Conservation (phyloP, 768 basidiomycete genomes). For the Rhizopogon vesiculosus region DNA sequence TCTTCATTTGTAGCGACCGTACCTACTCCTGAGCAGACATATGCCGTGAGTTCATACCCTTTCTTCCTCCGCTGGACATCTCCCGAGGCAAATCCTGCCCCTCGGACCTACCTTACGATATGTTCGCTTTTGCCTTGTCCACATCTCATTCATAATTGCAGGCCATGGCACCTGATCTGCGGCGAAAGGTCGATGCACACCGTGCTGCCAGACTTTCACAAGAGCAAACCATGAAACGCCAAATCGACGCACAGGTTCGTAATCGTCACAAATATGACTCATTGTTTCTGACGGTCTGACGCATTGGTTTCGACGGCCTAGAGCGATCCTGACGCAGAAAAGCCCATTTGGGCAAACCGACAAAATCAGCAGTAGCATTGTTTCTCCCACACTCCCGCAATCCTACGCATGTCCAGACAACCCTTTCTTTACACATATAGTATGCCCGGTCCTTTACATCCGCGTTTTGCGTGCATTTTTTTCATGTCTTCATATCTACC, state of each 20-base stretch:
- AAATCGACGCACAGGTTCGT: constrained; percentile 50
- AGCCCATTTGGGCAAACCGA: constrained; percentile 30
- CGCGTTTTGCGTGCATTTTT: background rate
- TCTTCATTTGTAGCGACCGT: constrained; percentile 23
- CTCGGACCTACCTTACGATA: background rate
- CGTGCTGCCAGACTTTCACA: constrained; percentile 47
- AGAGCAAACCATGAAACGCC: constrained; percentile 51
- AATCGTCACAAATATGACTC: background rate
- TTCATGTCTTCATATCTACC: background rate
- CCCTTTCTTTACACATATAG: background rate
- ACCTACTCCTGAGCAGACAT: constrained; percentile 32
- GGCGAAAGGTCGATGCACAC: constrained; percentile 57
- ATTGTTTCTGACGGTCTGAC: background rate
- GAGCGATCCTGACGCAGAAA: constrained; percentile 22
- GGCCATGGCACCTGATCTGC: constrained; percentile 63
- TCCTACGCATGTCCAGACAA: background rate
- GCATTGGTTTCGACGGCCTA: constrained; percentile 8
- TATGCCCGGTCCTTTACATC: background rate
- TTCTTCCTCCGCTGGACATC: background rate
- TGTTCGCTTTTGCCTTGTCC: background rate
- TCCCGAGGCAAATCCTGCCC: too few relatives aligned
- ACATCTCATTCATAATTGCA: constrained; percentile 17
- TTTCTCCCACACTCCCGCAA: background rate
- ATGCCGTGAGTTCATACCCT: constrained; percentile 21
- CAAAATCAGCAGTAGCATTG: constrained; percentile 10